phyloP scores from a whole-genome alignment of 2,329 filamentous ascomycete species.

The Fusarium chlamydosporum region DNA sequence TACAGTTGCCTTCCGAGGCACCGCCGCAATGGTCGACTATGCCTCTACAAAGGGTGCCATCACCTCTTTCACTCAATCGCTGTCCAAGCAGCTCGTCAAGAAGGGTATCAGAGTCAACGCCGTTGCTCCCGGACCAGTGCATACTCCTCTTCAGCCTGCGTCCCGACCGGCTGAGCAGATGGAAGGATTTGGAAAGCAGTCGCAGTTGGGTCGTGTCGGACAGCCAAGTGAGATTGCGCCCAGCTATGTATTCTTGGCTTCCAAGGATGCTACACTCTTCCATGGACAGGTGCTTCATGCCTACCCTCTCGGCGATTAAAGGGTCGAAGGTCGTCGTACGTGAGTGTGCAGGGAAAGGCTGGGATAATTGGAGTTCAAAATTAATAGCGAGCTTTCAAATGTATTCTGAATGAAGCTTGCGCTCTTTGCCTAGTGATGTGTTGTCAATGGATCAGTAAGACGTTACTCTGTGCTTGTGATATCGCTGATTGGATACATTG shows the following conservation, averaged over 20 bases:
- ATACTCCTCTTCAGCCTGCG: constrained; percentile 61
- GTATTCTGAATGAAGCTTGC: background rate
- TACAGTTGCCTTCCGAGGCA: constrained; percentile 68
- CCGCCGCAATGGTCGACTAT: constrained; percentile 67
- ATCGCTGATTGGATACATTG: background rate
- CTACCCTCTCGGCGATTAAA: constrained; percentile 58
- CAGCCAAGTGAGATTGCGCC: constrained; percentile 63
- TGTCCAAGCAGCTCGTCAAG: constrained; percentile 66
- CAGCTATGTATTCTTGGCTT: constrained; percentile 58
- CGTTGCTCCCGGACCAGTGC: constrained; percentile 60
- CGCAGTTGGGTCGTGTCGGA: constrained; percentile 57
- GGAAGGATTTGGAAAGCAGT: constrained; percentile 60
- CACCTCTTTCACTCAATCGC: constrained; percentile 66
- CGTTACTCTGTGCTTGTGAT: accelerated
- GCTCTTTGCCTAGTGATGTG: background rate
- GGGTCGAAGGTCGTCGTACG: background rate
- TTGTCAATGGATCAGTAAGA: background rate
- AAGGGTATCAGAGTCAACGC: constrained; percentile 71
- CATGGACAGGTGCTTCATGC: constrained; percentile 59
- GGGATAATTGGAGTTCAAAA: background rate
- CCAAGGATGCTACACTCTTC: constrained; percentile 58
- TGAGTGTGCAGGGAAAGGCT: no score
- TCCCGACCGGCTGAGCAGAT: constrained; percentile 61
- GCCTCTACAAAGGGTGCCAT: constrained; percentile 71
- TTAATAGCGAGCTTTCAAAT: background rate